These are phyloP conservation scores for Tilletiopsis washingtonensis DNA, from an alignment of 1,284 basidiomycete genomes.

Conservation along the genomic window DNA sequence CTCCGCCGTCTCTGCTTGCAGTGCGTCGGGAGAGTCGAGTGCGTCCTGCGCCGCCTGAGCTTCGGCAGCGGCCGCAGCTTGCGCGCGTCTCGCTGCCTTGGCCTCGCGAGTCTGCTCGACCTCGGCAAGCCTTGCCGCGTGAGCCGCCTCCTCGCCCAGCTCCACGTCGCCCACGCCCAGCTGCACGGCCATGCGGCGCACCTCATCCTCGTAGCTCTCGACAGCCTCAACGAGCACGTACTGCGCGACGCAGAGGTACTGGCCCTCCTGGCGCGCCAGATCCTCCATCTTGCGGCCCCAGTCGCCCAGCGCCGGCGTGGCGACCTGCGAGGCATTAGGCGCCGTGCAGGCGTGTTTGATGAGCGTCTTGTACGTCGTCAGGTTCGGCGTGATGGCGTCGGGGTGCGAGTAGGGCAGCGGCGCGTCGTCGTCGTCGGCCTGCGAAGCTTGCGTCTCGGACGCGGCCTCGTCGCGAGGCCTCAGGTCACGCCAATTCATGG, in stretches of 20 bases:
- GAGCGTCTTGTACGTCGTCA: constrained; percentile 30
- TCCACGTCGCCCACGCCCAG: constrained; percentile 16
- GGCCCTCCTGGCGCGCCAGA: constrained; percentile 14
- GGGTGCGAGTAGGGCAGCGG: neutral
- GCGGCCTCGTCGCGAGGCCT: neutral
- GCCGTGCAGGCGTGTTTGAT: constrained; percentile 27
- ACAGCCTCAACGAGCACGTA: constrained; percentile 11
- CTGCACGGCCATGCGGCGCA: neutral
- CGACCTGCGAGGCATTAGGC: constrained; percentile 16
- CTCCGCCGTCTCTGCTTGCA: too few species aligned
- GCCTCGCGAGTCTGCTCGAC: constrained; percentile 37
- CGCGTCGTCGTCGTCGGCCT: neutral
- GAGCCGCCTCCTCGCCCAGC: constrained; percentile 38
- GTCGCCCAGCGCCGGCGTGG: neutral
- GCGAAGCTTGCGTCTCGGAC: neutral
- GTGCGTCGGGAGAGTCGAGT: too few species aligned
- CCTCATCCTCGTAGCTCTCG: constrained; percentile 3
- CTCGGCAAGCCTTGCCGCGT: constrained; percentile 44
- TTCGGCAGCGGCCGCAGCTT: too few species aligned
- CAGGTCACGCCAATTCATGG: constrained; percentile 1
- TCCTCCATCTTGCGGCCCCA: constrained; percentile 10
- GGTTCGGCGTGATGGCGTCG: constrained; percentile 23
- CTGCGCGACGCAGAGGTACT: constrained; percentile 11
- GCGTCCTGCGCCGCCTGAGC: too few species aligned
- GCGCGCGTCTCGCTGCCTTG: too few species aligned